Base-by-base conservation (phyloP, 2,329 filamentous ascomycete species). In the Pseudogymnoascus sp. region DNA sequence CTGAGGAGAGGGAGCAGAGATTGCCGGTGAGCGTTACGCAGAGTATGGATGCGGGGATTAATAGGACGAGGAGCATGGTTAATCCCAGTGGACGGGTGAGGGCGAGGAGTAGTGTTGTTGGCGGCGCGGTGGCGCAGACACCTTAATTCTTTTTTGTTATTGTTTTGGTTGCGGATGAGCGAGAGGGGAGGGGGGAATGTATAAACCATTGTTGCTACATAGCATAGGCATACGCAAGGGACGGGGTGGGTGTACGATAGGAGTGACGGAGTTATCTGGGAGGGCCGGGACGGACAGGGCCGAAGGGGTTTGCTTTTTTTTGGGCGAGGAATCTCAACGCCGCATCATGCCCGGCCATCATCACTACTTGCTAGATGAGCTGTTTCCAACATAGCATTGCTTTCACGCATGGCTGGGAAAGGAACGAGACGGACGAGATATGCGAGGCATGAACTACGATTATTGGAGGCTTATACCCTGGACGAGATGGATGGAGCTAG, bases 1-100 rank as follows among this genome's bases (percentile, higher is more conserved):
- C 70, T 3, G 79, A 80, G 39, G 78, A 80, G 21, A 73, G 77
- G 16, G 69, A 73, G 1, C 78, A 79, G 65, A 75, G 81, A 16
- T 78, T 80, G 39, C 74, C 78, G 63, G 79, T 80, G 0, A 71
- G 81, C 26, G 76, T 77, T 12, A 26, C 23, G 34, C 57, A 60
- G 54, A 57, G 26, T n/a, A 37, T 61, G 62, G 51, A 61, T 34
- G 51, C 51, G 54, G 47, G 62, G 21, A 29, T 63, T 14, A 63
- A 21, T 57, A 63, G 47, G 47, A 63, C 6, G 18, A 61, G 61
- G 12, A 57, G 21, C 26, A 12, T 60, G 23, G 60, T 16, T 14
- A 62, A 31, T 6, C 34, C 26, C 2, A 12, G 14, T 2, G 60
- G 26, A 14, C 21, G 60, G 26, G 60, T 8, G 39, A 62, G 39